phyloP scores from a whole-genome alignment of 371 early-diverging fungal species.

The Mortierella sp. region DNA sequence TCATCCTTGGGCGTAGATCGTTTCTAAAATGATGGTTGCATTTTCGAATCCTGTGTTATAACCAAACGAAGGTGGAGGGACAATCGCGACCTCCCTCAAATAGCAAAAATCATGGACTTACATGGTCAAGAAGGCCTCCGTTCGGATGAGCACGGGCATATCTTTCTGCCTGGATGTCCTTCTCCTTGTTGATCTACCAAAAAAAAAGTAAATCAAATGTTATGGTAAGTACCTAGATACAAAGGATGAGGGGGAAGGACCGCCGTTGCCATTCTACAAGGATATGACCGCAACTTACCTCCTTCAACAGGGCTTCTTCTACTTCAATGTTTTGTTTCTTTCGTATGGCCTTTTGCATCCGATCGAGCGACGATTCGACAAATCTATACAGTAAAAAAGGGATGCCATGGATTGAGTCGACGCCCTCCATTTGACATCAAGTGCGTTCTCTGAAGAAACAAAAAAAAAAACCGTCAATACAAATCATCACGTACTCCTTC shows the following conservation, averaged over 20 bases:
- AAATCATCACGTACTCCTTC: slow-evolving; percentile 51
- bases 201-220: neutral
- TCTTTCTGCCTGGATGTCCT: slow-evolving; percentile 28
- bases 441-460: no score
- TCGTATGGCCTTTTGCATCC: slow-evolving; percentile 47
- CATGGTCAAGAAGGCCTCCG: slow-evolving; percentile 24
- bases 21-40: no score
- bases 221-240: neutral
- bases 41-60: no score
- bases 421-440: no score
- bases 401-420: neutral
- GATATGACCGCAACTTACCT: slow-evolving; percentile 19
- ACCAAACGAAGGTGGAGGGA: no score
- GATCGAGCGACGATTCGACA: slow-evolving; percentile 26
- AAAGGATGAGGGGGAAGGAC: no score
- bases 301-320: slow-evolving; percentile 42
- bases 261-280: no score
- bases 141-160: slow-evolving; percentile 31
- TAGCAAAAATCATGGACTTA: slow-evolving; percentile 1
- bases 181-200: slow-evolving; percentile 50
- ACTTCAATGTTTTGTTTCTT: slow-evolving; percentile 49
- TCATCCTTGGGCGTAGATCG: slow-evolving; percentile 3
- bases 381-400: slow-evolving; percentile 14
- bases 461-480: neutral
- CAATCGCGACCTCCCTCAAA: no score